phyloP scores from a whole-genome alignment of 345 rosid species.

The Eucalyptus pauciflora region DNA sequence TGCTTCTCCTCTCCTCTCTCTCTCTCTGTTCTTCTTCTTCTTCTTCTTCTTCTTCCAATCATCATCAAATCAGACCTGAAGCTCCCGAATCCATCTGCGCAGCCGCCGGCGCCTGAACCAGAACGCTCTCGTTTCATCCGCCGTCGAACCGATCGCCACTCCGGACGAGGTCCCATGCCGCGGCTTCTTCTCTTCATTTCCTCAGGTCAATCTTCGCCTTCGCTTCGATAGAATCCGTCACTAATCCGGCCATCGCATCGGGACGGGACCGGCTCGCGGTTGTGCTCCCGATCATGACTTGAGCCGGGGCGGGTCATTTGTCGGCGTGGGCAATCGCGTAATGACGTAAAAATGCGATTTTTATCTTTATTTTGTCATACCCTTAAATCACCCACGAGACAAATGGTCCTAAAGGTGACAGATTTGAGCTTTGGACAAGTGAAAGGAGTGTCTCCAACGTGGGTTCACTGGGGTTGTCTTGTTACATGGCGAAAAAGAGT shows the following conservation, averaged over 20 bases:
- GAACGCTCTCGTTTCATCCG: not conserved
- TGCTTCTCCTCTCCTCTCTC: not conserved
- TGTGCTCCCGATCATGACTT: not conserved
- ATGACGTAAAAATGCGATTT: not conserved
- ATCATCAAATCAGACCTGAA: not conserved
- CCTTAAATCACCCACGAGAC: not conserved
- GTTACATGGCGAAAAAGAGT: not conserved
- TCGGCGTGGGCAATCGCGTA: not conserved
- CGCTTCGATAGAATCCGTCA: not conserved
- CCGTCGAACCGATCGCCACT: not conserved
- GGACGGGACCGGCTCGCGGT: not conserved
- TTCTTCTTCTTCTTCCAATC: not conserved
- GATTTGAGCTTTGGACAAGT: not conserved
- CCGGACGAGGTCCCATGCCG: not conserved
- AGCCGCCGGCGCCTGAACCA: not conserved
- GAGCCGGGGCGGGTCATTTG: not conserved
- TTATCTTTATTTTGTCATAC: not conserved
- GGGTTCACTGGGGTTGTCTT: not conserved
- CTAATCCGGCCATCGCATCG: not conserved
- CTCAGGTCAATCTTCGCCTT: not conserved
- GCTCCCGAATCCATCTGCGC: not conserved
- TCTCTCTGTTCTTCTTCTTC: not conserved
- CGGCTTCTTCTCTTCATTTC: not conserved
- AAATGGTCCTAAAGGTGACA: not conserved
- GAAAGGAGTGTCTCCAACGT: not conserved